Percentiles rank a stretch among this genome's conserved stretches.
These are phyloP conservation scores for Scheffersomyces titani DNA, from an alignment of 1,139 yeast species.

Conservation along the genomic window DNA sequence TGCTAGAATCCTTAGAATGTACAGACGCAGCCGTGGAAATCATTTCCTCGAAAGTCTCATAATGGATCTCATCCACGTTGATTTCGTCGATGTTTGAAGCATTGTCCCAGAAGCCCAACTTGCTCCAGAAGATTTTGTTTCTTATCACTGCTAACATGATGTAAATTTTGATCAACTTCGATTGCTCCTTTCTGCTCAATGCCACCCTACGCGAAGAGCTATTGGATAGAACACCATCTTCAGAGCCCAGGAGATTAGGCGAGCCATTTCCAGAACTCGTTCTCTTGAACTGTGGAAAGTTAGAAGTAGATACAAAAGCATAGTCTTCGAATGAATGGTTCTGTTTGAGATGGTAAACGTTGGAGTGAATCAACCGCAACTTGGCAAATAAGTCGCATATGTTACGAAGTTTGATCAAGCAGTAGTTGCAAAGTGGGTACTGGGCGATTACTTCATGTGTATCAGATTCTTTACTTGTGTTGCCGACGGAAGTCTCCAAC, in stretches of 20 bases:
- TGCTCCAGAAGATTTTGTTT: slow-evolving; percentile 73
- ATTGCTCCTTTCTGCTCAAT: slow-evolving; percentile 18
- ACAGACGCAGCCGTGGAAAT: neutral
- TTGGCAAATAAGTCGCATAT: slow-evolving; percentile 79
- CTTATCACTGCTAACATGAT: slow-evolving; percentile 31
- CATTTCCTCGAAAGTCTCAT: slow-evolving; percentile 15
- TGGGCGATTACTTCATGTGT: slow-evolving; percentile 29
- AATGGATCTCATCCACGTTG: slow-evolving; percentile 14
- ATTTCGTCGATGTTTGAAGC: slow-evolving; percentile 30
- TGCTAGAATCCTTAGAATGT: neutral
- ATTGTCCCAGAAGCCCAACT: slow-evolving; percentile 68
- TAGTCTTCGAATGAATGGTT: slow-evolving; percentile 24
- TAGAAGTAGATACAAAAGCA: slow-evolving; percentile 8
- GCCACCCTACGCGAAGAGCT: slow-evolving; percentile 10
- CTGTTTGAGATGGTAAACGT: slow-evolving; percentile 41
- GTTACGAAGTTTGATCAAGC: slow-evolving; percentile 76
- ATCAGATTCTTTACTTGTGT: slow-evolving; percentile 4
- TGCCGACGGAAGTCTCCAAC: slow-evolving; percentile 11
- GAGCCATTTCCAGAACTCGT: slow-evolving; percentile 5
- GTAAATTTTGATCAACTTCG: slow-evolving; percentile 23
- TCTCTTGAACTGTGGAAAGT: slow-evolving; percentile 20
- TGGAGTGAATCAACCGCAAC: slow-evolving; percentile 61
- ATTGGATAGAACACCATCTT: slow-evolving; percentile 10
- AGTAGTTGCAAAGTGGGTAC: slow-evolving; percentile 83
- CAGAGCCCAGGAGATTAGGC: neutral